These are phyloP conservation scores for Yarrowia bubula DNA, from an alignment of 805 yeast genomes.

Conservation along the genomic window DNA sequence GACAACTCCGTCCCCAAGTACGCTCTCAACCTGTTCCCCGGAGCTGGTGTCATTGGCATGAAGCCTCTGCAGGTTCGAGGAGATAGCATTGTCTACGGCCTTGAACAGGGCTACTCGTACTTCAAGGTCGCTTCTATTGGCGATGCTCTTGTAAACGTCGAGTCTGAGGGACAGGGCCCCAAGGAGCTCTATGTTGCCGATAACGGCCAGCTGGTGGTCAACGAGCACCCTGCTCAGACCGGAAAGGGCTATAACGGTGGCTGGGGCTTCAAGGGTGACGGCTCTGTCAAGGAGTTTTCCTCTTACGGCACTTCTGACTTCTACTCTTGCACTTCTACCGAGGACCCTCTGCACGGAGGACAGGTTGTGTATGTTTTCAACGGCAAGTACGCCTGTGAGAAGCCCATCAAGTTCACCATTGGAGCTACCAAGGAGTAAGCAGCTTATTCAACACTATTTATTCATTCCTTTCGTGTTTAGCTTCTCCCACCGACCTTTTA, in stretches of 20 bases:
- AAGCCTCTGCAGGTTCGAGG: conserved; percentile 12
- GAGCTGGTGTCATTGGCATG: conserved; percentile 3
- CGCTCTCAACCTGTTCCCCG: neutral
- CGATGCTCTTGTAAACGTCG: neutral
- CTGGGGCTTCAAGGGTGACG: conserved; percentile 6
- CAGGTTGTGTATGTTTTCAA: neutral
- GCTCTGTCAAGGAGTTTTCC: neutral
- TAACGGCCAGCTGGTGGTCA: neutral
- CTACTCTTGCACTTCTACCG: neutral
- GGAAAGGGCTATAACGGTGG: neutral
- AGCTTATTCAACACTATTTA: neutral
- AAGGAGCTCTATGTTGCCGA: conserved; percentile 1
- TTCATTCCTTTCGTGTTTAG: neutral
- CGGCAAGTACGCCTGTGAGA: conserved; percentile 14
- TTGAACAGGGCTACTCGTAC: conserved; percentile 1
- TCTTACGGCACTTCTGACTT: neutral
- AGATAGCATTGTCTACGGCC: neutral
- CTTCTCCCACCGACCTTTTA: neutral
- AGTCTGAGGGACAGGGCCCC: neutral
- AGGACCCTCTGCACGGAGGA: neutral
- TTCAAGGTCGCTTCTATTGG: neutral
- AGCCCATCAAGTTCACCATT: neutral
- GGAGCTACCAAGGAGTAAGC: conserved; percentile 1
- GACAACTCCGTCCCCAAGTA: neutral
- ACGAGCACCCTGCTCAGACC: neutral